Conservation (phyloP, 192 early-diverging fungal genomes). For the Radiomyces spectabilis region DNA sequence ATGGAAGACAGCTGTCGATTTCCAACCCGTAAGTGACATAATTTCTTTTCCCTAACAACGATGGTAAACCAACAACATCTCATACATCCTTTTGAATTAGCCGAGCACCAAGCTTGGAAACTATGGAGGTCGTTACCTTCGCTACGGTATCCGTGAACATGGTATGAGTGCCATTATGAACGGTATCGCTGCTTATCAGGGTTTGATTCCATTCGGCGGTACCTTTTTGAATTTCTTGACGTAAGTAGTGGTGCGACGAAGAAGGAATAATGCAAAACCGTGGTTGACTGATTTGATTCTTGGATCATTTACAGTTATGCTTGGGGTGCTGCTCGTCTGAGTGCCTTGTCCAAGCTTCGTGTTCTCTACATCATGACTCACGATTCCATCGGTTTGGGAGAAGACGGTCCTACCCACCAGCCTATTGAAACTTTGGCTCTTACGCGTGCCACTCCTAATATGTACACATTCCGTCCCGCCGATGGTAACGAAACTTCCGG, state of each 20-base stretch:
- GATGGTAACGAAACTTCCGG: constrained; percentile 93
- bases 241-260: neutral
- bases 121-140: constrained; percentile 80
- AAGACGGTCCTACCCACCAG: constrained; percentile 98
- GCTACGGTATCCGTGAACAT: constrained; percentile 95
- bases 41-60: neutral
- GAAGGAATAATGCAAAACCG: neutral
- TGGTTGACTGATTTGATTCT: neutral
- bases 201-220: constrained; percentile 76
- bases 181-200: constrained; percentile 80
- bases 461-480: constrained; percentile 80
- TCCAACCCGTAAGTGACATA: constrained; percentile 63
- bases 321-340: constrained; percentile 76
- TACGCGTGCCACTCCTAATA: constrained; percentile 83
- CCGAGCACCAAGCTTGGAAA: constrained; percentile 54
- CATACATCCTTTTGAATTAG: neutral
- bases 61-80: neutral
- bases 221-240: constrained; percentile 90
- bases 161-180: constrained; percentile 91
- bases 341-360: constrained; percentile 78
- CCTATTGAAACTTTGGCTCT: constrained; percentile 90
- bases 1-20: constrained; percentile 89
- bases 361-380: constrained; percentile 96
- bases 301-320: constrained; percentile 33
- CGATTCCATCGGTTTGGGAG: constrained; percentile 96